These are phyloP conservation scores for Eleusine indica DNA, from an alignment of 176 grass and related monocot species.

Conservation along the genomic window DNA sequence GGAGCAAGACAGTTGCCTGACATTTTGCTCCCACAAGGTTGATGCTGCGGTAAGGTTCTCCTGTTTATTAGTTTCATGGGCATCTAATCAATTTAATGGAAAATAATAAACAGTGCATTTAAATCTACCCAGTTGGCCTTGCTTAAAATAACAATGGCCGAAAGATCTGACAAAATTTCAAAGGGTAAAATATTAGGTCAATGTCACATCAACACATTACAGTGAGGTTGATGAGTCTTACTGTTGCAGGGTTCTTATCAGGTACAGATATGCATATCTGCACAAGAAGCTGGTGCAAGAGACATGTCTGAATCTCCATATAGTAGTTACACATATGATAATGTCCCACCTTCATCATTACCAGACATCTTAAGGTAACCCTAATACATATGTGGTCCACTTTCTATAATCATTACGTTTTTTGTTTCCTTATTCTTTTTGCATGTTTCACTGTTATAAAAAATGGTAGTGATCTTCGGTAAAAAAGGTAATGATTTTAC, in stretches of 20 bases:
- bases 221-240: slow-evolving; percentile 37
- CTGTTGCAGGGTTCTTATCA: slow-evolving; percentile 76
- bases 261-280: slow-evolving; percentile 78
- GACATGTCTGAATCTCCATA: slow-evolving; percentile 74
- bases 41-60: slow-evolving; percentile 64
- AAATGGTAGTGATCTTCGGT: background rate
- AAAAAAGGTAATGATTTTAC: background rate
- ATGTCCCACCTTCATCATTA: slow-evolving; percentile 82
- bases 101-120: background rate
- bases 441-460: background rate
- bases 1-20: slow-evolving; percentile 76
- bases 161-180: background rate
- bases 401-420: slow-evolving; percentile 24
- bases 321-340: slow-evolving; percentile 78
- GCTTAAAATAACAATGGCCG: background rate
- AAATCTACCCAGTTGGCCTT: background rate
- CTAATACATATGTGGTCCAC: background rate
- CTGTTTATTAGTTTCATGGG: slow-evolving; percentile 14
- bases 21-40: slow-evolving; percentile 76
- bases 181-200: background rate
- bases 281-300: slow-evolving; percentile 83
- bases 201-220: background rate
- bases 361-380: slow-evolving; percentile 76
- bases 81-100: background rate
- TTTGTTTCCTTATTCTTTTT: slow-evolving; percentile 30